phyloP scores from a whole-genome alignment of 2,329 filamentous ascomycete genomes.

The Zasmidium citrigriseum region DNA sequence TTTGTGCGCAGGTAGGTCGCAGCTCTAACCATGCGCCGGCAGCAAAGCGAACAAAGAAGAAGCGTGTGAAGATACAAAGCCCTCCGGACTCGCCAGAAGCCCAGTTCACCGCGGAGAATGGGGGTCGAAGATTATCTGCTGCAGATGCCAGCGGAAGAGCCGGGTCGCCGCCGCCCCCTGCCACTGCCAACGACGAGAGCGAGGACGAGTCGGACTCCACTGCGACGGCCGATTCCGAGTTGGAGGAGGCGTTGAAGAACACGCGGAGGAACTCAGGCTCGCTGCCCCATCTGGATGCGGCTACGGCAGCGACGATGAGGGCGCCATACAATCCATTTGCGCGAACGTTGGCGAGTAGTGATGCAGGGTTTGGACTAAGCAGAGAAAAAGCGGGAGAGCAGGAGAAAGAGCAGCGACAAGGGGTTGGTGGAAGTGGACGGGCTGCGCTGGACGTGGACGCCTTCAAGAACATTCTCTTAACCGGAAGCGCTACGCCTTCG shows the following conservation, averaged over 20 bases:
- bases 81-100: constrained; percentile 29
- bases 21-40: constrained; percentile 21
- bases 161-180: constrained; percentile 19
- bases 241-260: constrained; percentile 24
- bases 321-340: constrained; percentile 39
- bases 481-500: constrained; percentile 55
- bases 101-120: constrained; percentile 10
- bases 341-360: constrained; percentile 31
- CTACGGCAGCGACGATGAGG: constrained; percentile 11
- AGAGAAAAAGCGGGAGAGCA: constrained; percentile 9
- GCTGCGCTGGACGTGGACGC: constrained; percentile 69
- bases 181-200: constrained; percentile 18
- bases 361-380: constrained; percentile 21
- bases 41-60: constrained; percentile 28
- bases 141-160: constrained; percentile 16
- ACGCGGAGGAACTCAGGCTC: constrained; percentile 25
- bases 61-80: constrained; percentile 31
- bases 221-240: constrained; percentile 22
- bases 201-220: constrained; percentile 23
- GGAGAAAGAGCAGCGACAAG: constrained; percentile 7
- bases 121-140: constrained; percentile 17
- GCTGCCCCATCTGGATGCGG: constrained; percentile 8
- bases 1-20: constrained; percentile 9
- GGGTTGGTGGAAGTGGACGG: constrained; percentile 20
- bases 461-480: constrained; percentile 73